These are phyloP conservation scores for Paramecium bursaria DNA, from an alignment of 73 alveolate genomes.

Conservation along the genomic window DNA sequence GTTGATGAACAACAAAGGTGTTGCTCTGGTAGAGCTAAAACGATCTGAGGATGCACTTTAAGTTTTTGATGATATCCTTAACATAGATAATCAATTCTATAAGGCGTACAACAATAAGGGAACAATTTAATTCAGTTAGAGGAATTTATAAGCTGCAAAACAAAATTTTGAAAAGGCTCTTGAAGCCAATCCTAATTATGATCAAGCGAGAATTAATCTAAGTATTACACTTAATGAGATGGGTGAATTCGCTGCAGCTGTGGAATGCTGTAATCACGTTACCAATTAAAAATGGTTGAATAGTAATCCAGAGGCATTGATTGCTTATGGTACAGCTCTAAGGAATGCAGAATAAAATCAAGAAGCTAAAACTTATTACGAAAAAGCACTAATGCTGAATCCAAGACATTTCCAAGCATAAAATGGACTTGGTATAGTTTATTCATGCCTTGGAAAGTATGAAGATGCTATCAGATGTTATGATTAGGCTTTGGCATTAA, in stretches of 20 bases:
- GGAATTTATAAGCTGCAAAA: not conserved
- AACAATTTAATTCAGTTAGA: constrained; percentile 30
- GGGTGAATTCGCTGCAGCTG: constrained; percentile 21
- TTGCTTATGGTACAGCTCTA: constrained; percentile 49
- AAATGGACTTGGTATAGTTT: constrained; percentile 55
- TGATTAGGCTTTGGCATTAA: constrained; percentile 17
- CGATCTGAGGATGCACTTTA: constrained; percentile 28
- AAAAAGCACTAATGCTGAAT: constrained; percentile 7
- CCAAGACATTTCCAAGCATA: constrained; percentile 38
- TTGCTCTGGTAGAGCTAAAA: constrained; percentile 13
- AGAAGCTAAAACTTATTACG: constrained; percentile 32
- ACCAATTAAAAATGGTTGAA: constrained; percentile 31
- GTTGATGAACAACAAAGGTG: constrained; percentile 37
- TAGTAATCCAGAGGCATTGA: constrained; percentile 57
- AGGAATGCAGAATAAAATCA: constrained; percentile 32
- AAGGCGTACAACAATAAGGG: constrained; percentile 45
- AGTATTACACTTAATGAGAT: constrained; percentile 40
- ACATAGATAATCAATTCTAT: not conserved
- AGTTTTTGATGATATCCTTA: constrained; percentile 9
- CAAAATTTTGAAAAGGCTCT: not conserved
- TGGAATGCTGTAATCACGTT: constrained; percentile 1
- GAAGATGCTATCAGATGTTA: constrained; percentile 50
- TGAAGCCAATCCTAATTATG: constrained; percentile 20
- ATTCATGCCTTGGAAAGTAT: constrained; percentile 11
- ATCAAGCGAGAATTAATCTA: constrained; percentile 47